Evolutionary conservation across 768 basidiomycete species (phyloP).

Genomic region (Mycena haematopus): DNA sequence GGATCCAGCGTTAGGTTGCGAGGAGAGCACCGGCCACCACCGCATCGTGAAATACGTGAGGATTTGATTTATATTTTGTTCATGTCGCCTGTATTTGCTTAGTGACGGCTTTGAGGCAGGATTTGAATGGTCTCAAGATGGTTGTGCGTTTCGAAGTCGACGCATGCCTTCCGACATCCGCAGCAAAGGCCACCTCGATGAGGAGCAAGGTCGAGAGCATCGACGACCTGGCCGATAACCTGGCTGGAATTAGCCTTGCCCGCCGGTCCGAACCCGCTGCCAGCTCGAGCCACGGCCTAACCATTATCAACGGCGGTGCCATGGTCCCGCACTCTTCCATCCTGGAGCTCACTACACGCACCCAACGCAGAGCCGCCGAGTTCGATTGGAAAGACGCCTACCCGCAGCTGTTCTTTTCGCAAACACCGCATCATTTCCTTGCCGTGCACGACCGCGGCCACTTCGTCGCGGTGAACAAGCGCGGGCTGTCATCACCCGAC

Average conservation of each 20-base stretch:
- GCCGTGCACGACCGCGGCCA: constrained; percentile 61
- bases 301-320: constrained; percentile 34
- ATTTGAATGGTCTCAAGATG: constrained; percentile 62
- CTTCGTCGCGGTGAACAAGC: constrained; percentile 59
- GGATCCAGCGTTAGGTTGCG: constrained; percentile 52
- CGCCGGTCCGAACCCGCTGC: constrained; percentile 22
- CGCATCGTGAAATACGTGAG: constrained; percentile 69
- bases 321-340: constrained; percentile 50
- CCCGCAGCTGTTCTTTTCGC: constrained; percentile 73
- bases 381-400: constrained; percentile 67
- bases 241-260: constrained; percentile 41
- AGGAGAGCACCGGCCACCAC: constrained; percentile 61
- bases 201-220: constrained; percentile 30
- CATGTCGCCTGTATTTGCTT: not conserved
- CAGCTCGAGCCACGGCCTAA: constrained; percentile 29
- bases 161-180: constrained; percentile 44
- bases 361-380: constrained; percentile 36
- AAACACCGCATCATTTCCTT: constrained; percentile 65
- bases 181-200: constrained; percentile 22
- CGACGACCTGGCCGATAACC: constrained; percentile 43
- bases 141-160: constrained; percentile 67
- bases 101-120: constrained; percentile 41
- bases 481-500: constrained; percentile 47
- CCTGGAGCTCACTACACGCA: constrained; percentile 55
- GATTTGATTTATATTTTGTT: not conserved